Base-by-base conservation (phyloP, 164 flowering plant species). In the Vitis amurensis region DNA sequence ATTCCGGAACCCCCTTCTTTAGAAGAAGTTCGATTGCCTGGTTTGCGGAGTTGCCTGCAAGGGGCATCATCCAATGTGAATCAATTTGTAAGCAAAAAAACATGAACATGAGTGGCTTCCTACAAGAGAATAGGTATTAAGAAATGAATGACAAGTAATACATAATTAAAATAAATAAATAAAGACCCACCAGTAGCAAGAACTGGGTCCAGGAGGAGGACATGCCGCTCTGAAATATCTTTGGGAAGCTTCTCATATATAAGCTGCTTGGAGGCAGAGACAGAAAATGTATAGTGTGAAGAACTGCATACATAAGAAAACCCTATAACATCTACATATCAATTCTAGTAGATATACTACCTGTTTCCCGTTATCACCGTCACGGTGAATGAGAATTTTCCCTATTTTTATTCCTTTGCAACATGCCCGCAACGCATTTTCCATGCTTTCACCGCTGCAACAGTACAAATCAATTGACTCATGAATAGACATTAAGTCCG, bases 361-460 rank as follows among this genome's bases (percentile, higher is more conserved):
- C 85, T 88, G 89, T 72, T 85, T 86, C 67, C 89, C 90, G 63
- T 88, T 87, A 72, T 87, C 90, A 10, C 92, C 92, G 68, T 86
- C 88, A 65, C 89, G 70, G 52, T 87, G 92, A 63, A 88, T 88
- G 68, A 88, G 90, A 61, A 88, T 87, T 74, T 88, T 88, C 52
- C 92, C 92, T 64, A 88, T 87, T 70, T 87, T 88, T 63, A 88
- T 88, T 56, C 92, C 90, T 73, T 87, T 88, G 68, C 92, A 88
- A 72, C 92, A 88, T 48, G 92, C 92, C 30, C 92, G 83, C 70
- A 88, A 69, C 16, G 92, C 92, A 75, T 88, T 88, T 73, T 88
- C 92, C 92, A 88, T 88, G 69, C 92, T 88, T 74, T 88, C 92
- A 52, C 92, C 92, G 75, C 92, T 88, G 75, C 52, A 37, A 37